These are phyloP conservation scores for Pseudisothecium myosuroides DNA, from an alignment of 225 moss, liverwort and hornwort genomes.

Conservation along the genomic window DNA sequence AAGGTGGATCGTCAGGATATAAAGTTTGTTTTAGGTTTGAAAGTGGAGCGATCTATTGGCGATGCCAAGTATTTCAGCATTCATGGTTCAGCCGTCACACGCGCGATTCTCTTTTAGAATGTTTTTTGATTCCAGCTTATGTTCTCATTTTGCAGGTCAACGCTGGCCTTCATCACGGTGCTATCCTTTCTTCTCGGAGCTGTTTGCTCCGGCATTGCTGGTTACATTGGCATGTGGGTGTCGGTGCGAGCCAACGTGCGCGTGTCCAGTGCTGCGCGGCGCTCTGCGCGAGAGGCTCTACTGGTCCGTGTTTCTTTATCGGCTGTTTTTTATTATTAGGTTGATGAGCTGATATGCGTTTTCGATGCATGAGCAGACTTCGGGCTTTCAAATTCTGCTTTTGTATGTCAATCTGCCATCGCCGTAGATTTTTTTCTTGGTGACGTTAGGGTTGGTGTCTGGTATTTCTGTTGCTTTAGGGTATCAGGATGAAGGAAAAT, in stretches of 20 bases:
- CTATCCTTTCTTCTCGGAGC: conserved; percentile 93
- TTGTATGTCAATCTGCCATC: background rate
- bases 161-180: conserved; percentile 79
- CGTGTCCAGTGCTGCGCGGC: conserved; percentile 87
- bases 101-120: background rate
- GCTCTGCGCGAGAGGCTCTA: conserved; percentile 87
- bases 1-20: background rate
- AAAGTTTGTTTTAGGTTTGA: background rate
- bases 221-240: conserved; percentile 98
- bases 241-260: conserved; percentile 98
- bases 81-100: background rate
- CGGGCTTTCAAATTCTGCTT: background rate
- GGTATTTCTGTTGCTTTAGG: background rate
- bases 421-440: background rate
- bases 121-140: background rate
- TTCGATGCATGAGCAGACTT: background rate
- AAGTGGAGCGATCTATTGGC: background rate
- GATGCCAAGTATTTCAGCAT: background rate
- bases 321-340: background rate
- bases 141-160: conserved; percentile 35
- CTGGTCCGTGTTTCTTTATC: conserved; percentile 38
- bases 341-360: background rate
- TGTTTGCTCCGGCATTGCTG: conserved; percentile 90
- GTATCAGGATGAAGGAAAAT: background rate
- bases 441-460: background rate